Base-by-base conservation (phyloP, 2,329 filamentous ascomycete genomes). In the Thielaviopsis musarum region DNA sequence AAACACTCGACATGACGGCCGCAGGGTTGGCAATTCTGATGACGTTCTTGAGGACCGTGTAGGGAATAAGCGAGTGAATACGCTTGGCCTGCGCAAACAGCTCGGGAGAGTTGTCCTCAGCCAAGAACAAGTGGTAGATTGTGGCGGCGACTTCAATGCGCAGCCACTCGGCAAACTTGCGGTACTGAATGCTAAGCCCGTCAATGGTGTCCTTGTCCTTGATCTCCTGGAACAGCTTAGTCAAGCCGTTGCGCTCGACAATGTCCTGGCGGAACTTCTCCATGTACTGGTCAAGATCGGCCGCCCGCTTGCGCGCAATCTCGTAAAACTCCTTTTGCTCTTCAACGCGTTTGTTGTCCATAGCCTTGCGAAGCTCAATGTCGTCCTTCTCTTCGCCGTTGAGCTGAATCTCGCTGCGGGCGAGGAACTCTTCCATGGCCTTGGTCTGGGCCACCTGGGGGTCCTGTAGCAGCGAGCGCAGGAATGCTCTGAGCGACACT, bases 91-190 rank as follows among this genome's bases (percentile, higher is more conserved):
- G 93, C 0, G 90, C 89, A 70, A 97, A 97, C 30, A 98, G 73
- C 68, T 98, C 93, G 0, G 93, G 91, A 0, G 91, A 96, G 70
- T 98, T 98, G 72, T 98, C 93, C 70, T 98, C 93, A 5, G 93
- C 93, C 52, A 98, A 78, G 77, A 98, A 98, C 38, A 98, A 77
- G 70, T 98, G 93, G 69, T 98, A 98, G 61, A 97, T 83, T 22
- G 93, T 96, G 49, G 93, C 93, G 24, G 93, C 93, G 55, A 98
- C 85, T 73, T 98, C 93, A 67, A 98, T 98, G 48, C 93, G 85
- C 56, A 97, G 75, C 93, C 93, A 98, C 70, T 98, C 93, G 19
- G 91, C 91, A 69, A 98, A 97, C 70, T 97, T 98, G 67, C 93
- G 88, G 70, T 97, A 97, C 69, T 97, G 91, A 12, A 94, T 85